Evolutionary conservation across 306 rosid genomes (phyloP).

Genomic region (Corylus heterophylla): DNA sequence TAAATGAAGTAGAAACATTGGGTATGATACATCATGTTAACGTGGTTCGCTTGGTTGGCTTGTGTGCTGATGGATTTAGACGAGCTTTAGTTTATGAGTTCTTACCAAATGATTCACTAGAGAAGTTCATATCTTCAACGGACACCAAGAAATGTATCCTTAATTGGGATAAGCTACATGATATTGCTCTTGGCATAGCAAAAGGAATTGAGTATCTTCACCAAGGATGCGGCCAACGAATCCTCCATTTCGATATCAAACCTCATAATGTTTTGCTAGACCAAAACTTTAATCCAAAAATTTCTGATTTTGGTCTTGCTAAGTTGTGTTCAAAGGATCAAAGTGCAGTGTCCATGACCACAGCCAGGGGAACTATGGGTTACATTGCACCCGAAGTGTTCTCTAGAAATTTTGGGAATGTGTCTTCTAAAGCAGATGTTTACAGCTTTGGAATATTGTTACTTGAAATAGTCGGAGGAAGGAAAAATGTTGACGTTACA

Average conservation of each 20-base stretch:
- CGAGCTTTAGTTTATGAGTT: slow-evolving; percentile 46
- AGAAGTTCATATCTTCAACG: slow-evolving; percentile 21
- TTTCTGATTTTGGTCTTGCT: slow-evolving; percentile 43
- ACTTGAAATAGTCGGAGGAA: slow-evolving; percentile 42
- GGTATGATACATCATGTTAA: slow-evolving; percentile 49
- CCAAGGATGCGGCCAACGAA: slow-evolving; percentile 40
- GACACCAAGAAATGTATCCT: slow-evolving; percentile 14
- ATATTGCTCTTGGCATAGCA: slow-evolving; percentile 38
- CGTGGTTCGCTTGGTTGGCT: slow-evolving; percentile 44
- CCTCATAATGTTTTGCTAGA: slow-evolving; percentile 44
- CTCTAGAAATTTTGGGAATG: slow-evolving; percentile 38
- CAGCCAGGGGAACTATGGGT: slow-evolving; percentile 44
- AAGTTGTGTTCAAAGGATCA: slow-evolving; percentile 43
- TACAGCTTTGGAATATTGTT: slow-evolving; percentile 42
- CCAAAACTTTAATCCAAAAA: slow-evolving; percentile 30
- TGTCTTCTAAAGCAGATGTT: slow-evolving; percentile 31
- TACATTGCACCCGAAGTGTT: slow-evolving; percentile 51
- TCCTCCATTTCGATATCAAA: slow-evolving; percentile 50
- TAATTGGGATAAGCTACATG: slow-evolving; percentile 33
- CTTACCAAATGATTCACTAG: slow-evolving; percentile 38
- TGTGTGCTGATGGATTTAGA: slow-evolving; percentile 41
- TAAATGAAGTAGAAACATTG: slow-evolving; percentile 39
- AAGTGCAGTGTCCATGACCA: slow-evolving; percentile 38
- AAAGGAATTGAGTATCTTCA: slow-evolving; percentile 52
- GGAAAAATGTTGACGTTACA: slow-evolving; percentile 10